A percentile compares a stretch with the other conserved stretches of the same genome.
These are phyloP conservation scores for Torrubiella hemipterigena DNA, from an alignment of 2,329 filamentous ascomycete genomes.

Conservation along the genomic window DNA sequence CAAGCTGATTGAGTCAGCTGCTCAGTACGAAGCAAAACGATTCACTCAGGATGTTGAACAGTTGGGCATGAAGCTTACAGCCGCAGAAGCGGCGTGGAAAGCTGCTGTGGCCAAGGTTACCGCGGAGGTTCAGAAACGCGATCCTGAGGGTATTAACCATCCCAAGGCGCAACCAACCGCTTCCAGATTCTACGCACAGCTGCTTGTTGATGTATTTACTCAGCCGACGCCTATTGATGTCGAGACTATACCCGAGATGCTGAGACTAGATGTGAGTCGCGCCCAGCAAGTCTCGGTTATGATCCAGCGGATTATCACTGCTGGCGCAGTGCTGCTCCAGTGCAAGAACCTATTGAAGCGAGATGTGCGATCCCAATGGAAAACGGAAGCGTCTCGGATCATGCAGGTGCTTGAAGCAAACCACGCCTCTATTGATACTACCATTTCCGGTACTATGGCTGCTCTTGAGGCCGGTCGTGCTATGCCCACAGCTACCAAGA, in stretches of 20 bases:
- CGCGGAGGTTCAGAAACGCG: slow-evolving; percentile 53
- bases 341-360: slow-evolving; percentile 76
- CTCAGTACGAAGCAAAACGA: slow-evolving; percentile 61
- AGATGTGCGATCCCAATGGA: slow-evolving; percentile 69
- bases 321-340: slow-evolving; percentile 64
- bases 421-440: slow-evolving; percentile 36
- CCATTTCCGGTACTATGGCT: slow-evolving; percentile 48
- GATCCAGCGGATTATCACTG: slow-evolving; percentile 50
- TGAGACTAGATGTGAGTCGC: slow-evolving; percentile 55
- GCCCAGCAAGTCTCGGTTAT: slow-evolving; percentile 30
- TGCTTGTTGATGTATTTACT: slow-evolving; percentile 65
- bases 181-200: slow-evolving; percentile 63
- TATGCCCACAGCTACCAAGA: slow-evolving; percentile 53
- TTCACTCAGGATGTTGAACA: slow-evolving; percentile 55
- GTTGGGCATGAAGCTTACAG: slow-evolving; percentile 39
- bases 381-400: slow-evolving; percentile 59
- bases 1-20: slow-evolving; percentile 56
- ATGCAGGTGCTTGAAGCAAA: slow-evolving; percentile 53
- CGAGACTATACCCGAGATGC: slow-evolving; percentile 57
- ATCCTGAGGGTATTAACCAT: slow-evolving; percentile 55
- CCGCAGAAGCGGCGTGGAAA: slow-evolving; percentile 56
- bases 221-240: slow-evolving; percentile 43
- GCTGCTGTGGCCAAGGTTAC: slow-evolving; percentile 51
- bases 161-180: slow-evolving; percentile 50
- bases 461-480: slow-evolving; percentile 49